Conservation (phyloP, 225 moss, liverwort and hornwort species). For the Polytrichum commune region DNA sequence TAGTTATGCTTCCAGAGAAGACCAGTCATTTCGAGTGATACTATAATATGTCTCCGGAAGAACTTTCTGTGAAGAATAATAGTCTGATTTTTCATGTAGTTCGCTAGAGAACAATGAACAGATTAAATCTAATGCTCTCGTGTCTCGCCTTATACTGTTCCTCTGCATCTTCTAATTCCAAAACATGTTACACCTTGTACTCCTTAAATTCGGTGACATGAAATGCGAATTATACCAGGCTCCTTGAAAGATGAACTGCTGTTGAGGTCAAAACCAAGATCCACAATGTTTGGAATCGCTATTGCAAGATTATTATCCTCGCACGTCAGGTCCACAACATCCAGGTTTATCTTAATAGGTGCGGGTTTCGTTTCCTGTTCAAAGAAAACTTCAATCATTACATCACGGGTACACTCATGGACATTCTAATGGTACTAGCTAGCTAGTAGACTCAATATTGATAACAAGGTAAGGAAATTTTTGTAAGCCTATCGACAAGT, state of each 20-base stretch:
- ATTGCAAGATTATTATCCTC: conserved; percentile 7
- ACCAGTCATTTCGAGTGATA: neutral
- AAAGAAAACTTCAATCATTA: neutral
- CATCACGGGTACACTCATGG: neutral
- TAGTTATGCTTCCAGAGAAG: conserved; percentile 1
- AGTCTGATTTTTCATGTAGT: neutral
- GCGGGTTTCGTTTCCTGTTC: neutral
- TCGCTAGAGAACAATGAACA: no score
- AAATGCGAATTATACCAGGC: conserved; percentile 21
- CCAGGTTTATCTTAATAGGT: no score
- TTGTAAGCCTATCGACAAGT: neutral
- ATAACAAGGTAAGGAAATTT: neutral
- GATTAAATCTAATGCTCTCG: no score
- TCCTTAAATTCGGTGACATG: neutral
- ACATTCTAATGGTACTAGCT: no score
- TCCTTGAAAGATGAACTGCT: conserved; percentile 9
- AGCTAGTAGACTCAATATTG: no score
- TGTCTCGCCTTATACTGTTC: no score
- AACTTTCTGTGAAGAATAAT: neutral
- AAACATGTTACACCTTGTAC: no score
- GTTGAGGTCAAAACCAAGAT: conserved; percentile 30
- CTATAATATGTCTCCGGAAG: neutral
- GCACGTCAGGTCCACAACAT: neutral
- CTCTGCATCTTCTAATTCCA: no score
- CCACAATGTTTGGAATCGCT: conserved; percentile 20